These are phyloP conservation scores for Nicotiana knightiana DNA, from an alignment of 257 asterid genomes.

Conservation along the genomic window DNA sequence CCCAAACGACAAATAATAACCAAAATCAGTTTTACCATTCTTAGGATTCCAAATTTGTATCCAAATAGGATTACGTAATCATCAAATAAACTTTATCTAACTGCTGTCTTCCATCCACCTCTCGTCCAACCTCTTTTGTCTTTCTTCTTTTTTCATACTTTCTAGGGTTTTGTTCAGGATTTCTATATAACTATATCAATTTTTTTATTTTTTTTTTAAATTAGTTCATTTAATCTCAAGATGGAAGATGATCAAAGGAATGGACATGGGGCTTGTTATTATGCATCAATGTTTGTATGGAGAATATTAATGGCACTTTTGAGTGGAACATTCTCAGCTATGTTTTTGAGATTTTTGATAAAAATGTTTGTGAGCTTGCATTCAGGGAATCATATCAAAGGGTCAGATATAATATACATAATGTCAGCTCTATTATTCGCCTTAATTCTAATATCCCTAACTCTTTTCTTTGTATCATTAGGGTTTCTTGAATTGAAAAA, in stretches of 20 bases:
- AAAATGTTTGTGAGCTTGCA: not conserved
- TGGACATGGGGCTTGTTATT: not conserved
- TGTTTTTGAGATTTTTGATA: not conserved
- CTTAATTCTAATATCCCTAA: not conserved
- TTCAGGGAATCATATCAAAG: not conserved
- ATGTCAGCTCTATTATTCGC: not conserved
- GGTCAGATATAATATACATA: not conserved
- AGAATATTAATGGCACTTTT: not conserved
- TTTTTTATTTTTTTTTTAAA: not conserved
- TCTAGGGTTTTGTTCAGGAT: not conserved
- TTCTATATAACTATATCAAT: not conserved
- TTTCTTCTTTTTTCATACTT: not conserved
- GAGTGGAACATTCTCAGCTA: not conserved
- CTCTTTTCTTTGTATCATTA: not conserved
- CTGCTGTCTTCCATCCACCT: not conserved
- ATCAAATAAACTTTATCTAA: not conserved
- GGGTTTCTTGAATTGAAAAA: conserved; percentile 6
- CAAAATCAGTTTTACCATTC: not conserved
- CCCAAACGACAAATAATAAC: not conserved
- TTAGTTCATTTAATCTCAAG: not conserved
- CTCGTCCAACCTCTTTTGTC: not conserved
- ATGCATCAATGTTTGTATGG: not conserved
- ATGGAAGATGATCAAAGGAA: not conserved
- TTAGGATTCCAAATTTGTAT: not conserved
- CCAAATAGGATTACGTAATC: not conserved